Evolutionary conservation across 2,329 filamentous ascomycete species (phyloP), one percentile per base, ranked within the genome.

Genomic region (Pseudomassariella vexata): DNA sequence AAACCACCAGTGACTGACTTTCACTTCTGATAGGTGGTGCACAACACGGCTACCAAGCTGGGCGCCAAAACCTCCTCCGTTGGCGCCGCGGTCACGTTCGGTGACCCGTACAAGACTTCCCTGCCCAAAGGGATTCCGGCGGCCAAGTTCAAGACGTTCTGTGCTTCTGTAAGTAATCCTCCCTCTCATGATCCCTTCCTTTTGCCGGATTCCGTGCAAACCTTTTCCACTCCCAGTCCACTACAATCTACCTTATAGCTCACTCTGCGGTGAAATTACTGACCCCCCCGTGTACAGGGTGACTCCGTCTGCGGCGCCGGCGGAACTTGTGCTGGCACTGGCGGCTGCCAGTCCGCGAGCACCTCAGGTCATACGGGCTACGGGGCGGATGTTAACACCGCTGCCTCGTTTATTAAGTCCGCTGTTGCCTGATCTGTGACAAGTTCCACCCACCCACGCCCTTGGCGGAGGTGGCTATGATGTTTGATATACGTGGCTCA

Each of bases 341-440:
- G 38, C 8, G 38, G 40, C 12, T 36, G 34, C 8, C 17, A n/a
- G 10, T 36, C 29, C 4, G 9, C 11, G 1, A 40, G 40, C 26
- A 16, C 30, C 2, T 6, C 15, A n/a, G 30, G 32, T 11, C 40
- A 42, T 19, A 19, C 40, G 14, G 38, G 40, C 4, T 42, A 42
- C 15, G 38, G 40, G 7, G 21, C 40, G 6, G 40, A 42, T 19
- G 23, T 30, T 4, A 18, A 22, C 18, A 15, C 37, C 3, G 40
- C 37, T 5, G 40, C 40, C 7, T n/a, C 32, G 2, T 42, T 40
- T 7, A 38, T 42, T 30, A 32, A 41, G 32, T 33, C 30, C 6
- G 24, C 23, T 8, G 30, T 17, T 9, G 21, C n/a, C n/a, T n/a
- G n/a, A n/a, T n/a, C n/a, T n/a, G n/a, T n/a, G n/a, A n/a, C n/a